These are phyloP conservation scores for Amauroascus verrucosus DNA, from an alignment of 2,329 filamentous ascomycete species.

Conservation along the genomic window DNA sequence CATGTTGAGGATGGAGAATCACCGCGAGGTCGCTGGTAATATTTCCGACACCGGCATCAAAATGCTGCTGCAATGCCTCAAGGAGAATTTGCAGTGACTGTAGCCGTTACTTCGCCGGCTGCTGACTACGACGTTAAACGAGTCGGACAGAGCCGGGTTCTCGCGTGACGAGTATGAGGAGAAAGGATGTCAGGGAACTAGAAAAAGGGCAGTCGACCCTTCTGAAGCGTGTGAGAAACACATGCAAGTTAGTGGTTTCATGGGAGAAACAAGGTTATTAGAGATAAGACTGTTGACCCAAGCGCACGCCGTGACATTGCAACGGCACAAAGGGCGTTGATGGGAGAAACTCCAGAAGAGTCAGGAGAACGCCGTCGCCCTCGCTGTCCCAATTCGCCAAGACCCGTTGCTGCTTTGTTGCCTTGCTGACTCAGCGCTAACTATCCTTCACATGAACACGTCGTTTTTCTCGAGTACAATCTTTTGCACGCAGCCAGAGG, in stretches of 20 bases:
- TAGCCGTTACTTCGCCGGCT: background rate
- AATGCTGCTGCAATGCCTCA: background rate
- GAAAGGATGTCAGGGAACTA: background rate
- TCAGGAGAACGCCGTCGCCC: background rate
- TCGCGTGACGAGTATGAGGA: background rate
- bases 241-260: conserved; percentile 3
- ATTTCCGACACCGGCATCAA: background rate
- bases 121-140: background rate
- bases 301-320: background rate
- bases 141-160: conserved; percentile 6
- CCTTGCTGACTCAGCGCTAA: background rate
- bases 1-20: background rate
- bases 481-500: no score
- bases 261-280: background rate
- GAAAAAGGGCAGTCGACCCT: conserved; percentile 6
- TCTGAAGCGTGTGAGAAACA: conserved; percentile 1
- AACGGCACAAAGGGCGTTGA: background rate
- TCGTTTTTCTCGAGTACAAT: no score
- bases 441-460: no score
- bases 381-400: background rate
- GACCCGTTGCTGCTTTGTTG: background rate
- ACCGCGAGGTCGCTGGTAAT: background rate
- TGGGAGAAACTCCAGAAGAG: background rate
- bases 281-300: background rate
- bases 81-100: background rate